Conservation (phyloP, 176 grass and related monocot species). For the Ensete ventricosum region DNA sequence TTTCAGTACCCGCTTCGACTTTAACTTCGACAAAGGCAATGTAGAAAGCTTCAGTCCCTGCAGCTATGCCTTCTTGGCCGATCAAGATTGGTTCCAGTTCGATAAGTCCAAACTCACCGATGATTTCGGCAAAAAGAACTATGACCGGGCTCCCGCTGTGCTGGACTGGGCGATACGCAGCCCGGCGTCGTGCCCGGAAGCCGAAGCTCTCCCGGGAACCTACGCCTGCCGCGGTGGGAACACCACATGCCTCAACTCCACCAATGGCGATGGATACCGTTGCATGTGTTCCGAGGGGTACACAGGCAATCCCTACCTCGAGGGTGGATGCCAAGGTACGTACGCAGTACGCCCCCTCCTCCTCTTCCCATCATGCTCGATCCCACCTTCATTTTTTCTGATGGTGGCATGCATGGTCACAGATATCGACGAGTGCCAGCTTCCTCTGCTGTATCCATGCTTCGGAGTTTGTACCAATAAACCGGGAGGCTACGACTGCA, state of each 20-base stretch:
- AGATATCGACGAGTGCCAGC: conserved; percentile 10
- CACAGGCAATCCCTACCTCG: conserved; percentile 1
- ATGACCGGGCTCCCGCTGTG: background rate
- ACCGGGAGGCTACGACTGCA: conserved; percentile 24
- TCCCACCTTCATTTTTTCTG: background rate
- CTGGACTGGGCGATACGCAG: background rate
- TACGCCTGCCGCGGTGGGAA: conserved; percentile 38
- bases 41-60: background rate
- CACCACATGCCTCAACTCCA: conserved; percentile 23
- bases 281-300: conserved; percentile 36
- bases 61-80: background rate
- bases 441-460: background rate
- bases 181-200: background rate
- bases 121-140: background rate
- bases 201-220: background rate
- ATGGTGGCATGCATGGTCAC: background rate
- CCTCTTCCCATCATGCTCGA: too few relatives aligned
- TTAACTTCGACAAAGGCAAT: background rate
- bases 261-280: conserved; percentile 24
- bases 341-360: too few relatives aligned
- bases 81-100: background rate
- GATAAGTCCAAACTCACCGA: too few relatives aligned
- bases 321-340: background rate
- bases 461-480: conserved; percentile 12
- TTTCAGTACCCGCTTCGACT: background rate